A percentile compares a stretch with the other conserved stretches of the same genome.
Evolutionary conservation across 352 stramenopile species (phyloP).

Genomic region (Lagenidium giganteum): DNA sequence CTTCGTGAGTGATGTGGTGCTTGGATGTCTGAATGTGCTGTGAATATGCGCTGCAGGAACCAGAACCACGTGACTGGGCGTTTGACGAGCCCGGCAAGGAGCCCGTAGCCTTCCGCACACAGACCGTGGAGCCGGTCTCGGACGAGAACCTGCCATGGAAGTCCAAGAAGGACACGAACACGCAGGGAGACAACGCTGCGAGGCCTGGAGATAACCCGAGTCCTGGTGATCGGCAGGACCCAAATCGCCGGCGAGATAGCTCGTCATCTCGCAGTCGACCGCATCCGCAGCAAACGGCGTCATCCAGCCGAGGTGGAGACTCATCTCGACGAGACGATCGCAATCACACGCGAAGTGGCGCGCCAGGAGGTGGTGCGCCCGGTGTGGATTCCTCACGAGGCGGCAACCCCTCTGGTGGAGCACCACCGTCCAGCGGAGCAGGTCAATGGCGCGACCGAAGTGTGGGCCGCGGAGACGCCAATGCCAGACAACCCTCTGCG

Average conservation of each 20-base stretch:
- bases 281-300: background rate
- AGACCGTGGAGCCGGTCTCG: slow-evolving; percentile 67
- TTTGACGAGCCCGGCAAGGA: slow-evolving; percentile 86
- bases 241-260: slow-evolving; percentile 13
- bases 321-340: background rate
- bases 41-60: slow-evolving; percentile 35
- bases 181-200: slow-evolving; percentile 17
- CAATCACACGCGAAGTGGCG: background rate
- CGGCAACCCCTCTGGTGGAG: slow-evolving; percentile 3
- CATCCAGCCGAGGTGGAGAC: background rate
- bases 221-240: slow-evolving; percentile 11
- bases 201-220: slow-evolving; percentile 14
- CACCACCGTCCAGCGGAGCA: background rate
- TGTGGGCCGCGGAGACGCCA: slow-evolving; percentile 11
- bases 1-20: no score
- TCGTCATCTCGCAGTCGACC: slow-evolving; percentile 12
- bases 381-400: slow-evolving; percentile 7
- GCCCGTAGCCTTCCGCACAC: slow-evolving; percentile 79
- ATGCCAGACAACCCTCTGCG: background rate
- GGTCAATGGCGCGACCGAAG: slow-evolving; percentile 16
- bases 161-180: slow-evolving; percentile 39
- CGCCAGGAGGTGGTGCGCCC: background rate
- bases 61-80: slow-evolving; percentile 79
- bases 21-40: no score
- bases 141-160: slow-evolving; percentile 79